phyloP scores from a whole-genome alignment of 208 protist species.

The Wallacemonas sp. region DNA sequence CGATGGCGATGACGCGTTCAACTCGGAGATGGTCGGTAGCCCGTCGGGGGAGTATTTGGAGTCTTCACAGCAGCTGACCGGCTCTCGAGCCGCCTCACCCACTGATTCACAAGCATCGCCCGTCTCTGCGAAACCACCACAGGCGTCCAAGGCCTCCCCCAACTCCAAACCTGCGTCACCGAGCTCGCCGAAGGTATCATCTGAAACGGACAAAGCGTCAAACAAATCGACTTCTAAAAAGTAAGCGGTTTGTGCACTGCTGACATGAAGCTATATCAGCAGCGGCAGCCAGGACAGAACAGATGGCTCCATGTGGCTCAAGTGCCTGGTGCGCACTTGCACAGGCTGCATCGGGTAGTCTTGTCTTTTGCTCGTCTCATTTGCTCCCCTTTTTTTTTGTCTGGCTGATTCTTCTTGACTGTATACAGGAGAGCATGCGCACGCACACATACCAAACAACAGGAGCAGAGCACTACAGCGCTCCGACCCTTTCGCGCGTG shows the following conservation, averaged over 20 bases:
- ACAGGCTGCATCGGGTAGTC: too few relatives aligned
- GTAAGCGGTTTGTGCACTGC: neutral
- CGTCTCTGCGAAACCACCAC: neutral
- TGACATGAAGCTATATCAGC: too few relatives aligned
- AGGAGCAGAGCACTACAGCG: too few relatives aligned
- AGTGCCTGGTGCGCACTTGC: too few relatives aligned
- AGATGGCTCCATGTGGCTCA: too few relatives aligned
- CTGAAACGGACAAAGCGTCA: too few relatives aligned
- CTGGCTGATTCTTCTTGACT: neutral
- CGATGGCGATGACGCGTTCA: slow-evolving; percentile 8
- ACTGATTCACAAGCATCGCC: slow-evolving; percentile 7
- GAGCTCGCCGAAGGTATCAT: neutral
- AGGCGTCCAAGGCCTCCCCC: neutral
- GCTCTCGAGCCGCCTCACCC: slow-evolving; percentile 2
- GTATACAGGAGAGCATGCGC: too few relatives aligned
- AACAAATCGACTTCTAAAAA: too few relatives aligned
- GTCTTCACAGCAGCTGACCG: slow-evolving; percentile 8
- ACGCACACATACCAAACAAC: too few relatives aligned
- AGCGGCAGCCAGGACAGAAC: too few relatives aligned
- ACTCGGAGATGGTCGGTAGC: slow-evolving; percentile 8
- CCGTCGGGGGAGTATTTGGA: slow-evolving; percentile 9
- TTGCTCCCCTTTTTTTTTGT: slow-evolving; percentile 9
- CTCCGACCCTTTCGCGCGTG: too few relatives aligned
- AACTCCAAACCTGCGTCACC: neutral
- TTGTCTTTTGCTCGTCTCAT: neutral